Percentiles rank a stretch among this genome's conserved stretches.
Conservation (phyloP, 139 green algal genomes). For the Raphidocelis subcapitata region DNA sequence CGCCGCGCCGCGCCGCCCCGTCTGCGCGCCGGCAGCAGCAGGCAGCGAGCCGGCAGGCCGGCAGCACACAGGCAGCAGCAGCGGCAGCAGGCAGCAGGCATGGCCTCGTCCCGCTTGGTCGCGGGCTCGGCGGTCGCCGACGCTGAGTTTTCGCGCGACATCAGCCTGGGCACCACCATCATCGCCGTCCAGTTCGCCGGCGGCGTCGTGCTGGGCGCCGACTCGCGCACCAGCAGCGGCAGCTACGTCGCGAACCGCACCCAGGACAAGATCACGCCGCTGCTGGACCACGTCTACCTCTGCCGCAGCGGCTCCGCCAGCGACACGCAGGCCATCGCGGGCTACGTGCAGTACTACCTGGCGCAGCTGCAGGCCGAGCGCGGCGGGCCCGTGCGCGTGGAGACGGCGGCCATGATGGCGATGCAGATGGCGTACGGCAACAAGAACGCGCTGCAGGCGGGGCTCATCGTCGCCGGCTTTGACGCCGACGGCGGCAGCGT, state of each 20-base stretch:
- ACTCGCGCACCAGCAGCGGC: constrained; percentile 82
- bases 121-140: not conserved
- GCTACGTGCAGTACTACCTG: constrained; percentile 54
- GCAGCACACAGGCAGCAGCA: no score
- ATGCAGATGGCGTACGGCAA: constrained; percentile 84
- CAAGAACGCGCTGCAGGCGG: constrained; percentile 74
- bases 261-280: constrained; percentile 84
- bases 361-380: constrained; percentile 77
- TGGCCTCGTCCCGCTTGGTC: no score
- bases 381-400: constrained; percentile 58
- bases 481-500: constrained; percentile 63
- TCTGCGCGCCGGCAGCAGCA: no score
- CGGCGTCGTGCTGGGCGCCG: constrained; percentile 86
- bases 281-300: constrained; percentile 57
- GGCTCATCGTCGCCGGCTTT: constrained; percentile 74
- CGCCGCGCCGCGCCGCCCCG: no score
- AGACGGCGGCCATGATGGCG: constrained; percentile 79
- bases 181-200: constrained; percentile 85
- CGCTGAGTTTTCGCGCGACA: constrained; percentile 16
- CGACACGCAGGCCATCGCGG: constrained; percentile 61
- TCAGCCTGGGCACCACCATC: constrained; percentile 81
- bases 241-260: constrained; percentile 91
- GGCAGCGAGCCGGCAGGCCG: no score
- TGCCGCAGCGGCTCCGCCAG: constrained; percentile 54
- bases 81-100: no score